Base-by-base conservation (phyloP, 2,329 filamentous ascomycete species). In the Plectosphaerella plurivora region DNA sequence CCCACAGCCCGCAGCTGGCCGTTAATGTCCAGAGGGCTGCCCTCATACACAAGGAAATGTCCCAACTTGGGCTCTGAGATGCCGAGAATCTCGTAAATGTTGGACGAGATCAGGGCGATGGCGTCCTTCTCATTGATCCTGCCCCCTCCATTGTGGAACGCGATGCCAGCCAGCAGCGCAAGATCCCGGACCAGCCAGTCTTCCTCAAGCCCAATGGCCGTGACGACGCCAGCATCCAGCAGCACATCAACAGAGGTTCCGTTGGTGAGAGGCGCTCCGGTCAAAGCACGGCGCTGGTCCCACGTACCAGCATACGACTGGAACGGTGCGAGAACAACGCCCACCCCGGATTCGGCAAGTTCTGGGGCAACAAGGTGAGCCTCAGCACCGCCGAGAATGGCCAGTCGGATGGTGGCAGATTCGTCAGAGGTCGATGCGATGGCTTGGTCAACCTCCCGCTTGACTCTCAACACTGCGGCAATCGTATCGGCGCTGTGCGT, bases 261-360 rank as follows among this genome's bases (percentile, higher is more conserved):
- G 59, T 86, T 85, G 1, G 83, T 85, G 1, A 88, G 72, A 1
- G 85, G 85, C 5, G 84, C 84, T 2, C 85, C 85, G 0, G 82
- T 78, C 11, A 88, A 70, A 0, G 81, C 77, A 2, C 84, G 78
- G 0, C 82, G 78, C 65, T 84, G 72, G 55, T 87, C 83, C 85
- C 84, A 88, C 0, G 63, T 65, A 3, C 62, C 65, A 2, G 76
- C 73, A 60, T 79, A 82, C 0, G 81, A 76, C 56, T 82, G 77
- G 12, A 85, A 64, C 1, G 84, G 83, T 0, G 78, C 73, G 2
- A 88, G 74, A 24, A 88, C 76, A 18, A 88, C 80, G 53, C 79
- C 75, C 1, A 85, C 79, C 1, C 71, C 58, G 0, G 83, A 81
- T 0, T 70, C 70, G 0, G 82, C 82, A 11, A 88, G 74, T 52